These are phyloP conservation scores for Silene uniflora DNA, from an alignment of 148 eudicot species.

Conservation along the genomic window DNA sequence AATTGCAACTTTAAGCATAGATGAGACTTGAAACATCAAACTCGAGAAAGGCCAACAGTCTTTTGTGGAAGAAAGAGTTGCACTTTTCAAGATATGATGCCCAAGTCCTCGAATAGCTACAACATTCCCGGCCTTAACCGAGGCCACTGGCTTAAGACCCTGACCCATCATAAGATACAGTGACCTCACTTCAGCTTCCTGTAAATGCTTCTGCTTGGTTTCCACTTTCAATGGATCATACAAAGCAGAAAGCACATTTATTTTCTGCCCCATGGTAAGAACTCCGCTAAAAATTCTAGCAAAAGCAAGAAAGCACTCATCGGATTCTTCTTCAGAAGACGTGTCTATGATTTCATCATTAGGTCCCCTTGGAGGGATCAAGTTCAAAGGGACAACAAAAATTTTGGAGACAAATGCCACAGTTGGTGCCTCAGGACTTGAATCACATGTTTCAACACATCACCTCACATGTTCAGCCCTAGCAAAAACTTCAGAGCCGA, in stretches of 20 bases:
- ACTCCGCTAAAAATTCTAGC: conserved; percentile 91
- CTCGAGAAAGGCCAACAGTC: conserved; percentile 96
- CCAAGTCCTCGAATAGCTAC: conserved; percentile 93
- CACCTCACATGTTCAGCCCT: conserved; percentile 73
- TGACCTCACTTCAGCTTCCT: conserved; percentile 75
- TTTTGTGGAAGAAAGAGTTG: conserved; percentile 83
- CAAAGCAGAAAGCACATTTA: conserved; percentile 77
- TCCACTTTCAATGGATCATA: conserved; percentile 84
- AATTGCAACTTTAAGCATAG: conserved; percentile 88
- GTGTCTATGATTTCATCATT: conserved; percentile 47
- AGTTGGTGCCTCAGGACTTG: conserved; percentile 65
- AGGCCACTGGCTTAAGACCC: conserved; percentile 61
- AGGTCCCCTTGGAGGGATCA: conserved; percentile 61
- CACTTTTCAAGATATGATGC: conserved; percentile 84
- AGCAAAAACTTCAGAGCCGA: conserved; percentile 45
- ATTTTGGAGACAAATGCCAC: conserved; percentile 94
- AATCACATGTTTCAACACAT: conserved; percentile 75
- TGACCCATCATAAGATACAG: conserved; percentile 94
- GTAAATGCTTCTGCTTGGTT: conserved; percentile 68
- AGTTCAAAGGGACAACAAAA: conserved; percentile 77
- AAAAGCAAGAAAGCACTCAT: conserved; percentile 96
- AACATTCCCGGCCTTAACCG: conserved; percentile 76
- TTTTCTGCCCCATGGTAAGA: conserved; percentile 55
- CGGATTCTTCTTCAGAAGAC: conserved; percentile 60
- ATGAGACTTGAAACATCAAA: conserved; percentile 88